phyloP scores from a whole-genome alignment of 371 early-diverging fungal genomes.

The Phascolomyces articulosus region DNA sequence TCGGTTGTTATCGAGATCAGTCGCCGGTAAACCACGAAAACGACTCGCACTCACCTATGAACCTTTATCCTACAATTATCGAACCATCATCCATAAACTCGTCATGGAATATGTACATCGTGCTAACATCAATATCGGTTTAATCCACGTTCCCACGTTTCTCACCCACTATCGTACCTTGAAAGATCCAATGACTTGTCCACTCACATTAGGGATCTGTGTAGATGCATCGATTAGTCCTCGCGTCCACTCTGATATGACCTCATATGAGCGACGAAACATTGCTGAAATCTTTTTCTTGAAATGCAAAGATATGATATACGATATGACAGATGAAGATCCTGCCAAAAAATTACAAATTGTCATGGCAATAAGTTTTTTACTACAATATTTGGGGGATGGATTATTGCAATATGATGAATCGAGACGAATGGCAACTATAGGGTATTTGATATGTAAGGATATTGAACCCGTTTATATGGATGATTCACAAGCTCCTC shows the following conservation, averaged over 20 bases:
- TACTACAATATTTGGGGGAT: background rate
- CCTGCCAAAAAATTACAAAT: conserved; percentile 19
- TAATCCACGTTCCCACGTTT: conserved; percentile 14
- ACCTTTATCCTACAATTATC: background rate
- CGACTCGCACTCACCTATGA: background rate
- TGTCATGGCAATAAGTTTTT: conserved; percentile 6
- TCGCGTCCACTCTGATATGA: conserved; percentile 1
- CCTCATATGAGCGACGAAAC: conserved; percentile 6
- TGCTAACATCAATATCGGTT: background rate
- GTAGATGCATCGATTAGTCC: background rate
- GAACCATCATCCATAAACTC: background rate
- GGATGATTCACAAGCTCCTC: background rate
- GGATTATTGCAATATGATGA: background rate
- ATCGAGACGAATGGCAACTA: conserved; percentile 3
- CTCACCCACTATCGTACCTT: conserved; percentile 7
- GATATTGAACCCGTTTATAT: background rate
- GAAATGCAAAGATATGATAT: conserved; percentile 5
- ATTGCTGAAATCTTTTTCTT: conserved; percentile 21
- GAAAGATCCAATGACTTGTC: conserved; percentile 12
- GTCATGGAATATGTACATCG: conserved; percentile 1
- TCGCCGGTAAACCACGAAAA: background rate
- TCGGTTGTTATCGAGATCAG: background rate
- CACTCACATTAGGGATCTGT: conserved; percentile 21
- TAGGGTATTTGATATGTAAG: conserved; percentile 1
- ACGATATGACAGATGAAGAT: conserved; percentile 27